Base-by-base conservation (phyloP, 495 filamentous ascomycete species). In the Antarctomyces pellizariae region DNA sequence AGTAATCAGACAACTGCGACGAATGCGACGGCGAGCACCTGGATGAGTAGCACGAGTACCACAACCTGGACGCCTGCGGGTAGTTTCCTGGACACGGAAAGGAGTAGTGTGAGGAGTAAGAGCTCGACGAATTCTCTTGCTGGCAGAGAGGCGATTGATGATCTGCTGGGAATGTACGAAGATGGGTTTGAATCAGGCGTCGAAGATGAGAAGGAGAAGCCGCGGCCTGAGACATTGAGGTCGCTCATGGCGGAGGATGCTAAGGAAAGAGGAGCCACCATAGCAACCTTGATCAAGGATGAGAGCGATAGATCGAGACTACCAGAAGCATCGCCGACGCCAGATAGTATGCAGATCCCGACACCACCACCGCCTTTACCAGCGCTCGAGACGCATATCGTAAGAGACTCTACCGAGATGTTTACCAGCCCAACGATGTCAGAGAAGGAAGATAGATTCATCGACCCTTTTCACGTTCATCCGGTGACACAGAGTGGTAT, bases 101-200 rank as follows among this genome's bases (percentile, higher is more conserved):
- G 75, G 18, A 84, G 75, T 42, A 89, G 78, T 43, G 58, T 90
- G 14, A 37, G 72, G 30, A 84, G 79, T 0, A 80, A 75, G 36
- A 64, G 65, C 32, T 83, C 75, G 0, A 62, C 69, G 17, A 75
- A 64, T 9, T 75, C 63, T n/a, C 56, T 64, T 18, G 55, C 56
- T 30, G 53, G 57, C 5, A 61, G 59, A 20, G 72, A 78, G 31
- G 90, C 71, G 34, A 64, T 91, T 2, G 83, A 95, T 36, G 83
- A 92, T 53, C 73, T 78, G 5, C 86, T 92, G 49, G 77, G 71
- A 9, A 82, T 92, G 75, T 92, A 92, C 43, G 72, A 75, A 29
- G 67, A 72, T 36, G 79, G 82, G 0, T 84, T 86, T 49, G 71
- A 75, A 24, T 39, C 43, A 17, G 44, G 41, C 14, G 18, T 36